Percentiles rank a stretch among this genome's conserved stretches.
phyloP scores from a whole-genome alignment of 164 flowering plant species.

The Cinnamomum micranthum region DNA sequence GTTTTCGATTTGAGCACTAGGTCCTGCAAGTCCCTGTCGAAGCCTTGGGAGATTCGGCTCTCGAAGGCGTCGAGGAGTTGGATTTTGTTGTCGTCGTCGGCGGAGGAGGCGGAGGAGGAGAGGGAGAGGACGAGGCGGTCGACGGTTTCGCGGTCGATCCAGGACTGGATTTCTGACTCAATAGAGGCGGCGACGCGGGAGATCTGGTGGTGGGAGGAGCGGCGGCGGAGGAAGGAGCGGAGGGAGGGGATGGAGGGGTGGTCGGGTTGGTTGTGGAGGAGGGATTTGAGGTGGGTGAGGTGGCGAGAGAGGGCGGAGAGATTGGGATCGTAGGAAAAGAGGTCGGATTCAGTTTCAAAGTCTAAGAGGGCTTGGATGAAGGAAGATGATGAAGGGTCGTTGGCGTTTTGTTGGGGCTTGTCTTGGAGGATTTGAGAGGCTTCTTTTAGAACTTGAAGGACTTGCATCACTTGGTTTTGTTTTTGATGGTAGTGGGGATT shows the following conservation, averaged over 20 bases:
- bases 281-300: conserved; percentile 39
- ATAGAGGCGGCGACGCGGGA: conserved; percentile 65
- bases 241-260: conserved; percentile 24
- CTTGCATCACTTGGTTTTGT: conserved; percentile 34
- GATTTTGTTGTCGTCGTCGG: conserved; percentile 26
- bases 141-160: conserved; percentile 77
- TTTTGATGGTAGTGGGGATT: neutral
- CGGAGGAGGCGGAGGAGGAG: conserved; percentile 2
- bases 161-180: conserved; percentile 67
- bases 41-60: conserved; percentile 50
- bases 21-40: conserved; percentile 61
- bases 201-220: conserved; percentile 54
- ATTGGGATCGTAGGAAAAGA: conserved; percentile 56
- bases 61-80: conserved; percentile 42
- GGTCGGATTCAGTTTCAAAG: conserved; percentile 39
- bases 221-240: conserved; percentile 48
- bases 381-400: conserved; percentile 31
- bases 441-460: conserved; percentile 65
- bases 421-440: conserved; percentile 60
- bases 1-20: conserved; percentile 53
- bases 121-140: conserved; percentile 37
- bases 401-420: conserved; percentile 25
- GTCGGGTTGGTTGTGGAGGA: conserved; percentile 28
- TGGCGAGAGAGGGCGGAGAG: conserved; percentile 50
- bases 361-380: conserved; percentile 67